Percentiles rank a stretch among this genome's conserved stretches.
Conservation (phyloP, 805 yeast species). For the Yarrowia bubula region DNA sequence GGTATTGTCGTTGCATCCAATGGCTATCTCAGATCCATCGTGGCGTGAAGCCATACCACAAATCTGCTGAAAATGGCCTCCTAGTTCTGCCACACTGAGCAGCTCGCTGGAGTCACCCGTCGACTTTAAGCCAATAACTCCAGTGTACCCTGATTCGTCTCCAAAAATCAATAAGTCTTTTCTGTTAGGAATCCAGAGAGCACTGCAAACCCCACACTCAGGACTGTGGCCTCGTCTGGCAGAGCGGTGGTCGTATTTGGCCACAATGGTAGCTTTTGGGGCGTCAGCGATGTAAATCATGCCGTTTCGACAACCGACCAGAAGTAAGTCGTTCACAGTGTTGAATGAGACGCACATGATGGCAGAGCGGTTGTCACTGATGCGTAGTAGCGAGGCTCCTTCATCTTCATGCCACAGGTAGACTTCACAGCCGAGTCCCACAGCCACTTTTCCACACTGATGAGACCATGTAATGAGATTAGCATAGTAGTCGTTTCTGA, state of each 20-base stretch:
- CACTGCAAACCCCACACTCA: slow-evolving; percentile 46
- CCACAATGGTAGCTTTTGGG: slow-evolving; percentile 36
- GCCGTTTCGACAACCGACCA: slow-evolving; percentile 25
- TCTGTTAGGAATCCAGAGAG: slow-evolving; percentile 55
- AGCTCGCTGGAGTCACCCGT: background rate
- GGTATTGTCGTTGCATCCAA: slow-evolving; percentile 82
- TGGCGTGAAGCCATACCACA: slow-evolving; percentile 54
- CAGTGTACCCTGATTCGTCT: slow-evolving; percentile 44
- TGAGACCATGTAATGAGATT: slow-evolving; percentile 71
- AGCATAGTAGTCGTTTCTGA: slow-evolving; percentile 71
- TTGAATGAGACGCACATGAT: slow-evolving; percentile 29
- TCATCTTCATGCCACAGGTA: slow-evolving; percentile 58
- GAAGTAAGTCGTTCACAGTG: background rate
- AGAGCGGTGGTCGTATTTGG: slow-evolving; percentile 32
- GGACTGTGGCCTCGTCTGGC: slow-evolving; percentile 37
- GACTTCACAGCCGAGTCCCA: slow-evolving; percentile 57
- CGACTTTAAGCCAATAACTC: background rate
- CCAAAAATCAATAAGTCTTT: slow-evolving; percentile 55
- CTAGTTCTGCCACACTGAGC: background rate
- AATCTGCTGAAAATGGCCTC: slow-evolving; percentile 35
- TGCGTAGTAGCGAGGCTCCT: slow-evolving; percentile 46
- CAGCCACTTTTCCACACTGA: slow-evolving; percentile 48
- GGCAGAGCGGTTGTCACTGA: background rate
- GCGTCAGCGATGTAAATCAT: slow-evolving; percentile 34
- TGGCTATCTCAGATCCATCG: slow-evolving; percentile 57